phyloP scores from a whole-genome alignment of 345 rosid species.

The Theobroma cacao region DNA sequence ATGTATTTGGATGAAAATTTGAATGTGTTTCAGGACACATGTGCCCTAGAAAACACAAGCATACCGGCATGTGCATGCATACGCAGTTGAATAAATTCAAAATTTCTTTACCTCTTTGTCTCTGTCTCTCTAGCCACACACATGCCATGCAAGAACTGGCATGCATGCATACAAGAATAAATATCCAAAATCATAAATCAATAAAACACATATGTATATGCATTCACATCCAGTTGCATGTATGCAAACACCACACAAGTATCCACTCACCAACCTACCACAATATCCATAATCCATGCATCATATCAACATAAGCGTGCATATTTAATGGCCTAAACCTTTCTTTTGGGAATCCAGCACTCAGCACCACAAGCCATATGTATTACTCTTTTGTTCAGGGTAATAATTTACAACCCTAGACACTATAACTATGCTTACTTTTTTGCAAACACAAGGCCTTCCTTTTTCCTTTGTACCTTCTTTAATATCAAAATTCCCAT shows the following conservation, averaged over 20 bases:
- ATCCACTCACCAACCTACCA: neutral
- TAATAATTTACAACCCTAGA: neutral
- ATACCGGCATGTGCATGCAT: neutral
- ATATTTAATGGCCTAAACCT: neutral
- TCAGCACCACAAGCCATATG: neutral
- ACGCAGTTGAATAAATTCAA: neutral
- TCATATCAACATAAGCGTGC: neutral
- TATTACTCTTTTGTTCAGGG: neutral
- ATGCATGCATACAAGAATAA: neutral
- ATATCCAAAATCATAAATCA: neutral
- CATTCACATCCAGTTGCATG: neutral
- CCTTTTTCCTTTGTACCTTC: neutral
- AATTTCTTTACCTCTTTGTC: neutral
- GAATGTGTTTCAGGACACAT: neutral
- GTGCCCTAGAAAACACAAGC: neutral
- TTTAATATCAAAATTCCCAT: neutral
- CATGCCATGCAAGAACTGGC: neutral
- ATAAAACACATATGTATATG: neutral
- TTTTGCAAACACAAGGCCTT: neutral
- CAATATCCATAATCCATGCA: neutral
- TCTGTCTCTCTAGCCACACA: neutral
- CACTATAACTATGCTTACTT: neutral
- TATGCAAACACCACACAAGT: neutral
- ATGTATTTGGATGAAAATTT: neutral
- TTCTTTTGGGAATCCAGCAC: neutral